Evolutionary conservation across 106 monocot genomes (phyloP).

Genomic region (Amphibolis antarctica): DNA sequence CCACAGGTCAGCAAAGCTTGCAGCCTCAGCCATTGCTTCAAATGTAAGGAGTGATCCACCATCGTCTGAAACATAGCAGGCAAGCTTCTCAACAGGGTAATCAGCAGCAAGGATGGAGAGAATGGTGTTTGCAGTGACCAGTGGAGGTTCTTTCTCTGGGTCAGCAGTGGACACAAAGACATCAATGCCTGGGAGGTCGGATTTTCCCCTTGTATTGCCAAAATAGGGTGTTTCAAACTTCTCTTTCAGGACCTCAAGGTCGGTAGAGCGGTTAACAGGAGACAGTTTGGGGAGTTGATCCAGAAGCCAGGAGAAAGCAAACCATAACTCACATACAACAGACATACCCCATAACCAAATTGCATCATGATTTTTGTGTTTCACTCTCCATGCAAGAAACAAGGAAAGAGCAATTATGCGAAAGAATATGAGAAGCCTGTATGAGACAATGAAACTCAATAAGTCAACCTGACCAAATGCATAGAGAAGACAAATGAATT

Average conservation of each 20-base stretch:
- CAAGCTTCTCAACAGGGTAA: slow-evolving; percentile 88
- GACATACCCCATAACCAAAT: slow-evolving; percentile 92
- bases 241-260: slow-evolving; percentile 63
- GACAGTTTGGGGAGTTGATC: slow-evolving; percentile 93
- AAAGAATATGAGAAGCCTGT: slow-evolving; percentile 51
- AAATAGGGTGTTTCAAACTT: slow-evolving; percentile 60
- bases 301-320: slow-evolving; percentile 86
- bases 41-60: slow-evolving; percentile 90
- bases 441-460: neutral
- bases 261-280: slow-evolving; percentile 68
- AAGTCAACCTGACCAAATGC: neutral
- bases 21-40: slow-evolving; percentile 84
- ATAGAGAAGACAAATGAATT: too few relatives aligned
- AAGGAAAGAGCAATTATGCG: slow-evolving; percentile 54
- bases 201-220: slow-evolving; percentile 52
- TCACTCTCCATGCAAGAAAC: slow-evolving; percentile 71
- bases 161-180: slow-evolving; percentile 91
- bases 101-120: slow-evolving; percentile 84
- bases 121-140: slow-evolving; percentile 85
- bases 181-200: slow-evolving; percentile 80
- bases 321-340: slow-evolving; percentile 81
- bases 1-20: slow-evolving; percentile 73
- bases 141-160: slow-evolving; percentile 78
- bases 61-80: slow-evolving; percentile 86
- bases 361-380: slow-evolving; percentile 67